A percentile compares a stretch with the other conserved stretches of the same genome.
Evolutionary conservation across 345 rosid genomes (phyloP).

Genomic region (Boechera divaricarpa): DNA sequence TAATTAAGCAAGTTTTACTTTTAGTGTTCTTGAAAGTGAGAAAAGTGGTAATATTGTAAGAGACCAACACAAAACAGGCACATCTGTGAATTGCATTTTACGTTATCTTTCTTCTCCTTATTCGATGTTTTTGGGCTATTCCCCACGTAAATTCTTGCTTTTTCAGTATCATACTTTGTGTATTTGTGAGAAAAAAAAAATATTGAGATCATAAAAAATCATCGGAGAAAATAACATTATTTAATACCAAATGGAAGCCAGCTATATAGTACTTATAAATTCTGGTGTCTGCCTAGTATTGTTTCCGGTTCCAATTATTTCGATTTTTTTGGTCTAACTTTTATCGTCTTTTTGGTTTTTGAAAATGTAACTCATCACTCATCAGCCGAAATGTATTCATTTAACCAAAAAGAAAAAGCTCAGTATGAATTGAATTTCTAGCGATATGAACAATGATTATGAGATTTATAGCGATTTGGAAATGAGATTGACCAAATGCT

Average conservation of each 20-base stretch:
- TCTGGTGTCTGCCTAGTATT: background rate
- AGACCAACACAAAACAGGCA: constrained; percentile 76
- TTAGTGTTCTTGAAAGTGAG: constrained; percentile 31
- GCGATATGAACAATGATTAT: background rate
- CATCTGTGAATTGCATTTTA: constrained; percentile 51
- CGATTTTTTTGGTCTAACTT: background rate
- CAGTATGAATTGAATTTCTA: background rate
- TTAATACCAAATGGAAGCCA: background rate
- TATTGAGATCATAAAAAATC: constrained; percentile 9
- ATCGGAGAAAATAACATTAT: background rate
- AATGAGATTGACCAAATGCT: background rate
- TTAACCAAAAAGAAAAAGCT: background rate
- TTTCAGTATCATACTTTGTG: constrained; percentile 17
- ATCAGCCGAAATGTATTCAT: background rate
- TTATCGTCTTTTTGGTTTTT: background rate
- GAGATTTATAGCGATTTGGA: background rate
- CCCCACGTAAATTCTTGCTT: constrained; percentile 33
- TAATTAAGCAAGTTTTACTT: background rate
- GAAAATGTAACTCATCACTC: background rate
- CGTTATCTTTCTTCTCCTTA: constrained; percentile 47
- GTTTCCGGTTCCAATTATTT: background rate
- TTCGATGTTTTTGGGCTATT: constrained; percentile 35
- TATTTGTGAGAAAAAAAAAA: background rate
- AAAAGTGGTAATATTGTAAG: constrained; percentile 49
- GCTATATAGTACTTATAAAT: background rate